A percentile compares a stretch with the other conserved stretches of the same genome.
Evolutionary conservation across 2,329 filamentous ascomycete genomes (phyloP).

Genomic region (Trichoderma koningii): DNA sequence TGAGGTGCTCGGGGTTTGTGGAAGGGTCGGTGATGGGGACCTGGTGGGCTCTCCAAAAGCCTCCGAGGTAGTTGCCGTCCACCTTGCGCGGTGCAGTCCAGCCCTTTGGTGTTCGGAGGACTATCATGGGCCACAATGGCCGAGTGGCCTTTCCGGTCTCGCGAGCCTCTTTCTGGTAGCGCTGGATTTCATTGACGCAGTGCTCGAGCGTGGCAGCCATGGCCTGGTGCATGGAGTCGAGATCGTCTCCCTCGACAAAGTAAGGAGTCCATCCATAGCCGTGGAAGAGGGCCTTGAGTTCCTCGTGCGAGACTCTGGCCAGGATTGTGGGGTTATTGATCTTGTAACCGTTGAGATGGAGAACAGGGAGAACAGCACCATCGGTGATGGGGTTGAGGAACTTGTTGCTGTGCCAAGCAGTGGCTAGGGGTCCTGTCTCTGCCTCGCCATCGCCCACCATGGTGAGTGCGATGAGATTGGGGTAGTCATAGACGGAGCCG

Average conservation of each 20-base stretch:
- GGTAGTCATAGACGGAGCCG: slow-evolving; percentile 74
- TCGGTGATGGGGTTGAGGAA: slow-evolving; percentile 79
- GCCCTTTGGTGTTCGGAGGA: slow-evolving; percentile 76
- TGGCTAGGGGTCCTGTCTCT: slow-evolving; percentile 78
- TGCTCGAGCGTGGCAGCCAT: slow-evolving; percentile 77
- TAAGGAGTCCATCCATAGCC: slow-evolving; percentile 80
- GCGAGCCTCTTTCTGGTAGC: slow-evolving; percentile 70
- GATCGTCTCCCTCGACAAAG: slow-evolving; percentile 75
- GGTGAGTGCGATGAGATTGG: slow-evolving; percentile 71
- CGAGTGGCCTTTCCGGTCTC: slow-evolving; percentile 69
- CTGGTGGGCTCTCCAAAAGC: slow-evolving; percentile 80
- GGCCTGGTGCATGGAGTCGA: slow-evolving; percentile 76
- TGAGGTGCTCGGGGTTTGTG: slow-evolving; percentile 65
- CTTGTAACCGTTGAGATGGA: slow-evolving; percentile 83
- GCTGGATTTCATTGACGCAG: slow-evolving; percentile 68
- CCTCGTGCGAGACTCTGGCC: slow-evolving; percentile 71
- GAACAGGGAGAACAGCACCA: slow-evolving; percentile 73
- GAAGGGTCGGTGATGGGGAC: slow-evolving; percentile 72
- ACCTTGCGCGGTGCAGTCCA: slow-evolving; percentile 76
- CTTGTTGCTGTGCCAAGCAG: slow-evolving; percentile 80
- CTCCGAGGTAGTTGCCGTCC: slow-evolving; percentile 69
- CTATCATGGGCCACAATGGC: slow-evolving; percentile 76
- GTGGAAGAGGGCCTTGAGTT: slow-evolving; percentile 67
- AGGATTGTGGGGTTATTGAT: slow-evolving; percentile 79
- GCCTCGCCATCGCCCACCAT: slow-evolving; percentile 81